Conservation (phyloP, 2,329 filamentous ascomycete genomes). For the Microsporum audouinii region DNA sequence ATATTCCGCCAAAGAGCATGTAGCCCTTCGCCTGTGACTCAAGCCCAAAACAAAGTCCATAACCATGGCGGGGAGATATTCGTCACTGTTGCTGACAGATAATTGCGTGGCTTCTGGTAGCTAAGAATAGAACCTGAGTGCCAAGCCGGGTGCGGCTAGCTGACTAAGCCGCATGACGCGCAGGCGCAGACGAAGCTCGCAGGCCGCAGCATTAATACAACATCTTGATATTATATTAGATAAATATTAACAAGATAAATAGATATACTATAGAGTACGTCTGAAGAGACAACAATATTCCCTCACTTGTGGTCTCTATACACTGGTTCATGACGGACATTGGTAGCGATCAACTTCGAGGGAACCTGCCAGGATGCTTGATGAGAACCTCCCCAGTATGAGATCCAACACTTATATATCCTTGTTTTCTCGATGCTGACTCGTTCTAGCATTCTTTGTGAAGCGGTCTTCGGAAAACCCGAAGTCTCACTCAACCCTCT, state of each 20-base stretch:
- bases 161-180: not conserved
- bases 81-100: not conserved
- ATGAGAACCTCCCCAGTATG: slow-evolving; percentile 77
- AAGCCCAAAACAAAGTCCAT: too few species aligned
- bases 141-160: not conserved
- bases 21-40: too few species aligned
- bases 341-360: too few species aligned
- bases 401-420: not conserved
- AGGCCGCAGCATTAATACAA: not conserved
- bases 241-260: not conserved
- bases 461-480: slow-evolving; percentile 40
- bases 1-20: too few species aligned
- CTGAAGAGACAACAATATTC: not conserved
- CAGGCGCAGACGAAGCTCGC: not conserved
- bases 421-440: not conserved
- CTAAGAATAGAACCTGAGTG: not conserved
- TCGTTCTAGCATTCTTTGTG: slow-evolving; percentile 45
- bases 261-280: not conserved
- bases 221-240: not conserved
- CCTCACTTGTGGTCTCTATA: not conserved
- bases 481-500: slow-evolving; percentile 30
- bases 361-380: slow-evolving; percentile 52
- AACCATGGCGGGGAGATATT: not conserved
- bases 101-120: not conserved
- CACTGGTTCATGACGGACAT: not conserved